Evolutionary conservation across 2,329 filamentous ascomycete genomes (phyloP).

Genomic region (Aphanoascus verrucosus): DNA sequence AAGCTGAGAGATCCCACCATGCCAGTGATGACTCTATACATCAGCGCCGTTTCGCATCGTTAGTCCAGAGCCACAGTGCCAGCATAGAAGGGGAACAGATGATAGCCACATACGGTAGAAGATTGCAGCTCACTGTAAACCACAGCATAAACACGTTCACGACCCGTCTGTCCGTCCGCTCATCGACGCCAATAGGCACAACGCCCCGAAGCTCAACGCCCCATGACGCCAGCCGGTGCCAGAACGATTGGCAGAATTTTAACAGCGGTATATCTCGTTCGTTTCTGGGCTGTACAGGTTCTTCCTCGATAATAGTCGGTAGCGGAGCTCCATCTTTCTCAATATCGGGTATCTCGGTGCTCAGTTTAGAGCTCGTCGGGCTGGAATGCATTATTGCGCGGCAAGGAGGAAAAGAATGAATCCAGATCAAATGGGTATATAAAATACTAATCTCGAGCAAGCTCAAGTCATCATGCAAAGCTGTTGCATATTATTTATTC

Average conservation of each 20-base stretch:
- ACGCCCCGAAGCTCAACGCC: constrained; percentile 47
- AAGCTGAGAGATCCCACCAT: constrained; percentile 17
- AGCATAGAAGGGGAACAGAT: neutral
- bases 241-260: constrained; percentile 12
- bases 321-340: constrained; percentile 8
- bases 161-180: constrained; percentile 45
- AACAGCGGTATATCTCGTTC: neutral
- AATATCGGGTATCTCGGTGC: neutral
- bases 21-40: constrained; percentile 15
- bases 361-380: neutral
- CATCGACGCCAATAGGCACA: constrained; percentile 45
- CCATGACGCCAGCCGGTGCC: constrained; percentile 18
- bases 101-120: constrained; percentile 43
- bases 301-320: neutral
- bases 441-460: neutral
- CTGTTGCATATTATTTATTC: neutral
- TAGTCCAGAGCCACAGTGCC: neutral
- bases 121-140: constrained; percentile 48
- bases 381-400: neutral
- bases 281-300: neutral
- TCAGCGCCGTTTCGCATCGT: neutral
- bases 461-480: neutral
- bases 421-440: neutral
- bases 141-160: constrained; percentile 45
- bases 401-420: neutral